These are phyloP conservation scores for Chaetoceros muelleri DNA, from an alignment of 108 stramenopile species.

Conservation along the genomic window DNA sequence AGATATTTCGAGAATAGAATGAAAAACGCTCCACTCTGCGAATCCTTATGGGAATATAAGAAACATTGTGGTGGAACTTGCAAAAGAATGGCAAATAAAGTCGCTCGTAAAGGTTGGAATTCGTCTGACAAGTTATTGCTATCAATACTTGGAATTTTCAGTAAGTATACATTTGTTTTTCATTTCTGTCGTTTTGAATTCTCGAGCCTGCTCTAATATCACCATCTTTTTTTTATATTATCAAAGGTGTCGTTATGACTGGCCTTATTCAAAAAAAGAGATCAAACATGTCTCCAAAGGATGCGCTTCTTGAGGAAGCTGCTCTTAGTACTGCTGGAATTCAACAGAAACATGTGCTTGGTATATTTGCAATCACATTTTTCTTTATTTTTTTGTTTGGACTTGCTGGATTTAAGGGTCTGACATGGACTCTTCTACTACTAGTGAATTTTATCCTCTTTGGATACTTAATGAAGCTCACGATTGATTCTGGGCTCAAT, in stretches of 20 bases:
- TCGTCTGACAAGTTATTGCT: slow-evolving; percentile 69
- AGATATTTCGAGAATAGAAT: slow-evolving; percentile 65
- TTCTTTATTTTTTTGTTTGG: slow-evolving; percentile 65
- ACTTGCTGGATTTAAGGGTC: slow-evolving; percentile 59
- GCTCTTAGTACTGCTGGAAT: slow-evolving; percentile 72
- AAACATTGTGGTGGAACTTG: slow-evolving; percentile 27
- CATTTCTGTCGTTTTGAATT: slow-evolving; percentile 7
- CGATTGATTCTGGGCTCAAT: slow-evolving; percentile 56
- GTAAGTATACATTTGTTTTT: slow-evolving; percentile 16
- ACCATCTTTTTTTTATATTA: neutral
- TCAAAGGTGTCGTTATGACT: slow-evolving; percentile 47
- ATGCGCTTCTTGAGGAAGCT: slow-evolving; percentile 77
- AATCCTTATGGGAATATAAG: slow-evolving; percentile 62
- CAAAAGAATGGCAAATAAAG: slow-evolving; percentile 37
- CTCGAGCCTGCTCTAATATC: no score
- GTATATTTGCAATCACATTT: slow-evolving; percentile 51
- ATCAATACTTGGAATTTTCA: slow-evolving; percentile 53
- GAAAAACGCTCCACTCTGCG: slow-evolving; percentile 65
- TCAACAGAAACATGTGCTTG: slow-evolving; percentile 69
- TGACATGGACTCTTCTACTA: slow-evolving; percentile 68
- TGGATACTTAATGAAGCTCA: slow-evolving; percentile 80
- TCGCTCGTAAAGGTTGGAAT: slow-evolving; percentile 53
- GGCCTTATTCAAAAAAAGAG: slow-evolving; percentile 53
- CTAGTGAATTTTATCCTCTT: slow-evolving; percentile 66
- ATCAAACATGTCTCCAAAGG: slow-evolving; percentile 77